Conservation (phyloP, 2,329 filamentous ascomycete genomes). For the Aureobasidium sp. region DNA sequence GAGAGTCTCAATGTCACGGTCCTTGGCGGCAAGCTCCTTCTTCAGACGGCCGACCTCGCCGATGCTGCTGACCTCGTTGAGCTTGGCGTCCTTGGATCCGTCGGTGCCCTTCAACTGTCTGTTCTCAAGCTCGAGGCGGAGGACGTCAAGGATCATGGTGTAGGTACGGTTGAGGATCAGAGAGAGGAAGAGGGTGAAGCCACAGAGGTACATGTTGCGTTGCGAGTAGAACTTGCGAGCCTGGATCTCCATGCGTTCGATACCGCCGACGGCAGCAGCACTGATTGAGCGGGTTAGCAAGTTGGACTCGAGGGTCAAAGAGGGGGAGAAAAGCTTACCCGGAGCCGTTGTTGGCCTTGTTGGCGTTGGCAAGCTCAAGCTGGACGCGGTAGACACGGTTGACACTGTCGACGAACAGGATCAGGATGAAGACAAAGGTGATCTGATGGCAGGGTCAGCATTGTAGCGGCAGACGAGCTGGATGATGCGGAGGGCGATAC, state of each 20-base stretch:
- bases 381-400: conserved; percentile 95
- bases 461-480: neutral
- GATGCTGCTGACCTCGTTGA: conserved; percentile 64
- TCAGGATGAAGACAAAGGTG: conserved; percentile 97
- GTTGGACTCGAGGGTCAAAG: neutral
- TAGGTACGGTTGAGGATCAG: conserved; percentile 99
- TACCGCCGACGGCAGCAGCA: conserved; percentile 66
- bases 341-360: conserved; percentile 50
- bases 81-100: conserved; percentile 62
- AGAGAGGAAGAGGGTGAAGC: conserved; percentile 97
- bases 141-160: conserved; percentile 88
- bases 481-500: conserved; percentile 31
- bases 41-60: conserved; percentile 66
- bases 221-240: conserved; percentile 99
- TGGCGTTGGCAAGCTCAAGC: conserved; percentile 69
- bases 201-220: conserved; percentile 99
- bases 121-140: conserved; percentile 87
- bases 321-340: conserved; percentile 37
- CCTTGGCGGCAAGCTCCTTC: conserved; percentile 63
- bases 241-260: conserved; percentile 96
- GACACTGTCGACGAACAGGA: conserved; percentile 96
- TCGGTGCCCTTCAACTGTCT: conserved; percentile 67
- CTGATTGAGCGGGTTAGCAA: conserved; percentile 34
- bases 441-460: conserved; percentile 49
- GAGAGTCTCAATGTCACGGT: conserved; percentile 74